Conservation (phyloP, 2,329 filamentous ascomycete genomes). For the Cytospora piceae region DNA sequence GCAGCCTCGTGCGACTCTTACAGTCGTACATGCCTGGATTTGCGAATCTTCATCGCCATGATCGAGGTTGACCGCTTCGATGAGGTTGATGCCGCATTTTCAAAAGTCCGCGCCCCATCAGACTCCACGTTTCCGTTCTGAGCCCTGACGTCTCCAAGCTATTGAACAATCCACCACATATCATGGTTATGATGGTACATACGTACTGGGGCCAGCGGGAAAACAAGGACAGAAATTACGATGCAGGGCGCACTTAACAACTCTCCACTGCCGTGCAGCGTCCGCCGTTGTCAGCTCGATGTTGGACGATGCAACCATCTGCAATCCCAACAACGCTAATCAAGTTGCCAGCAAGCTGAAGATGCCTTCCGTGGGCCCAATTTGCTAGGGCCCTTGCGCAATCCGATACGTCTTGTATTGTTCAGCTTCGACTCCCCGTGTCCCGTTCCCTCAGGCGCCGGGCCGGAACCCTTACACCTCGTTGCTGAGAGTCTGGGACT, state of each 20-base stretch:
- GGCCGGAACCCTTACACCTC: background rate
- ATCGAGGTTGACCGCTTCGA: conserved; percentile 1
- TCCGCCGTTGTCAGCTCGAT: background rate
- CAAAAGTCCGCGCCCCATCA: background rate
- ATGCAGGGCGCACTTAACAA: background rate
- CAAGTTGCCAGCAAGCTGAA: conserved; percentile 8
- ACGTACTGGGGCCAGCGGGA: background rate
- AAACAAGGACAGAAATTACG: background rate
- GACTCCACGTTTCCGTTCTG: background rate
- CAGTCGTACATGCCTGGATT: background rate
- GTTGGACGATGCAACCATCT: background rate
- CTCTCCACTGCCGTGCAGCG: background rate
- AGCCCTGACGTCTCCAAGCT: background rate
- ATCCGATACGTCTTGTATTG: conserved; percentile 6
- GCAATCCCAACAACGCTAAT: conserved; percentile 9
- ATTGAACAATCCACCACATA: background rate
- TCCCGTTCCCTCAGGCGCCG: background rate
- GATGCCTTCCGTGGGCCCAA: conserved; percentile 11
- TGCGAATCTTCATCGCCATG: background rate
- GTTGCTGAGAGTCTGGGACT: background rate
- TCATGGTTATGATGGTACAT: background rate
- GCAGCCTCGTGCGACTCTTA: background rate
- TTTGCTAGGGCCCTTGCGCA: conserved; percentile 5
- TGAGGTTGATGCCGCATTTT: too few species aligned
- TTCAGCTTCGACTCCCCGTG: conserved; percentile 7